Base-by-base conservation (phyloP, 139 green algal species). In the Bryopsis sp. region DNA sequence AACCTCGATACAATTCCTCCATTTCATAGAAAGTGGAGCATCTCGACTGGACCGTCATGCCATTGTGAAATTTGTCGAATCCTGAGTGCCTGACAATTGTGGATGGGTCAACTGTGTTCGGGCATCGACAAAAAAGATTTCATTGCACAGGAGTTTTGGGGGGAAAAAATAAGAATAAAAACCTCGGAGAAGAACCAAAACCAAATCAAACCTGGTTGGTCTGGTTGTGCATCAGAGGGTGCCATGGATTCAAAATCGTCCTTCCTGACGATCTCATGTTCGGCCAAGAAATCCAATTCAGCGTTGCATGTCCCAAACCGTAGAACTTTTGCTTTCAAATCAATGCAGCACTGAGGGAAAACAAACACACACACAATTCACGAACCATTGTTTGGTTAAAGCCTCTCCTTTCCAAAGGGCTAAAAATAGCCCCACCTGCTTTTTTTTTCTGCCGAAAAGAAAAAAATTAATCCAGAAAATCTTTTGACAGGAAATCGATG, bases 291-390 rank as follows among this genome's bases (percentile, higher is more conserved):
- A 54, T 35, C 31, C 4, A 69, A 11, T 19, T 54, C 39, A 3
- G 15, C 22, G 19, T 57, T 54, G 35, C 15, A 7, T 22, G 11
- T 32, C 4, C 62, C 62, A 57, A 28, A 8, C 54, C 11, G 33
- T 67, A 29, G 19, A 48, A n/a, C 59, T 54, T 69, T 28, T 63
- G 37, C 15, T n/a, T 69, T 57, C 36, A 69, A 35, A 36, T 69
- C 39, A 36, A 69, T 38, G 7, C 3, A 33, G 54, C 62, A 69
- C 37, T 69, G 59, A 7, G 39, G 5, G 19, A 47, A 8, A 63
- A 19, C n/a, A 67, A 24, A 61, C 6, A 67, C n/a, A 39, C n/a
- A 15, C 32, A 43, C 28, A 8, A 63, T 15, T 29, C 26, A 32
- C 19, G 26, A 19, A 36, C 11, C 24, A 19, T 7, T 36, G 59